phyloP scores from a whole-genome alignment of 2,329 filamentous ascomycete genomes.

The Cladosporium velox region DNA sequence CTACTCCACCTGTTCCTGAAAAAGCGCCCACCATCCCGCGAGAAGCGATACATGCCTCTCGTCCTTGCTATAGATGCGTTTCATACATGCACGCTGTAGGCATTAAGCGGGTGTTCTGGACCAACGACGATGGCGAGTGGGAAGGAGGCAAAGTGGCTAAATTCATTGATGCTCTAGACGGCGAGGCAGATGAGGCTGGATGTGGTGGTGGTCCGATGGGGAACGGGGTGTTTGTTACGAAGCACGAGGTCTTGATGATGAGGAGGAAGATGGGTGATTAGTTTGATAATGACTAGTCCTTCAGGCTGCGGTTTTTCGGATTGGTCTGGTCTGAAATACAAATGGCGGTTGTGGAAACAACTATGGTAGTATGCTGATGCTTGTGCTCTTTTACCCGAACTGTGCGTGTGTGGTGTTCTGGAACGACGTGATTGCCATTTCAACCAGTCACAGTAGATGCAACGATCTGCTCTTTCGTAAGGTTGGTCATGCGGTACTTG shows the following conservation, averaged over 20 bases:
- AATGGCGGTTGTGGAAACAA: background rate
- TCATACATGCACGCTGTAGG: conserved; percentile 55
- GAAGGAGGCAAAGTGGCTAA: conserved; percentile 54
- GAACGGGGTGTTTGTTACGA: conserved; percentile 53
- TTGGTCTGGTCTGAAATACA: too few species aligned
- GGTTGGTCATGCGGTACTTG: conserved; percentile 72
- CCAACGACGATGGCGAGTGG: conserved; percentile 51
- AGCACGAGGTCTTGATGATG: conserved; percentile 55
- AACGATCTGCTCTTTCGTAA: conserved; percentile 38
- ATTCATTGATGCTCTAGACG: conserved; percentile 50
- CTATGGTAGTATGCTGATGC: too few species aligned
- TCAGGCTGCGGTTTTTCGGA: background rate
- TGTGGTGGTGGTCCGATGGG: conserved; percentile 28
- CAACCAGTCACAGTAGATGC: conserved; percentile 38
- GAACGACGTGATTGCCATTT: background rate
- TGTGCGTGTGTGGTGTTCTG: background rate
- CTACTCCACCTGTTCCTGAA: background rate
- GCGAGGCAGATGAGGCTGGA: conserved; percentile 28
- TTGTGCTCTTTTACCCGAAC: background rate
- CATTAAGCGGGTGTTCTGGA: conserved; percentile 58
- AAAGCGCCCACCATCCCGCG: conserved; percentile 22
- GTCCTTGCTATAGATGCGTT: conserved; percentile 56
- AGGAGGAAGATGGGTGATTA: conserved; percentile 38
- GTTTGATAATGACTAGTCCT: background rate
- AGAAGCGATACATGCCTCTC: conserved; percentile 42